Percentiles rank a stretch among this genome's conserved stretches.
phyloP scores from a whole-genome alignment of 768 basidiomycete species.

The Daedalea quercina region DNA sequence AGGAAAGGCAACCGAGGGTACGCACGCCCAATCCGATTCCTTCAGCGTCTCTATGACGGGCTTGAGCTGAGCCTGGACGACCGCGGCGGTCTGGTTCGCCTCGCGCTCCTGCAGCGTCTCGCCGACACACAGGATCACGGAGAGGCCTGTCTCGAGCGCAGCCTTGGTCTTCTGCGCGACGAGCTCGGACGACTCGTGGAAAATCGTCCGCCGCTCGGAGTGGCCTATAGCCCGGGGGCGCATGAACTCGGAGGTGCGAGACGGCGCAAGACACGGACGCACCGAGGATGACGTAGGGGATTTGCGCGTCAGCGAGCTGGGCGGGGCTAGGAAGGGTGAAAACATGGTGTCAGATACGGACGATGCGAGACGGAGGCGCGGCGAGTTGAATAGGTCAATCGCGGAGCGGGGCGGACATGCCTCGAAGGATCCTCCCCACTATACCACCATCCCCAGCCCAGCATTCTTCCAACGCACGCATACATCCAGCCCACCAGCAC shows the following conservation, averaged over 20 bases:
- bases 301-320: constrained; percentile 80
- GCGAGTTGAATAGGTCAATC: no score
- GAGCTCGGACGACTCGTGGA: constrained; percentile 78
- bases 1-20: constrained; percentile 7
- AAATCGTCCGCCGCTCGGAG: constrained; percentile 91
- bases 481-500: no score
- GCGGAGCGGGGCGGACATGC: no score
- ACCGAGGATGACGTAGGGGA: constrained; percentile 93
- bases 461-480: no score
- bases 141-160: constrained; percentile 67
- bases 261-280: constrained; percentile 14
- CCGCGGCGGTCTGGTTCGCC: constrained; percentile 61
- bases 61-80: constrained; percentile 78
- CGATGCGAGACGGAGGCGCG: no score
- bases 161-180: constrained; percentile 86
- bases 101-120: constrained; percentile 91
- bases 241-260: no score
- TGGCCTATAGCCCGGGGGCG: no score
- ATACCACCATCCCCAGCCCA: no score
- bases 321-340: constrained; percentile 53
- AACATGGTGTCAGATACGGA: no score
- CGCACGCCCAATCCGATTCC: constrained; percentile 76
- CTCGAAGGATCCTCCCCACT: no score
- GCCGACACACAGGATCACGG: constrained; percentile 93
- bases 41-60: constrained; percentile 60